Conservation (phyloP, 164 flowering plant genomes). For the Macadamia integrifolia region DNA sequence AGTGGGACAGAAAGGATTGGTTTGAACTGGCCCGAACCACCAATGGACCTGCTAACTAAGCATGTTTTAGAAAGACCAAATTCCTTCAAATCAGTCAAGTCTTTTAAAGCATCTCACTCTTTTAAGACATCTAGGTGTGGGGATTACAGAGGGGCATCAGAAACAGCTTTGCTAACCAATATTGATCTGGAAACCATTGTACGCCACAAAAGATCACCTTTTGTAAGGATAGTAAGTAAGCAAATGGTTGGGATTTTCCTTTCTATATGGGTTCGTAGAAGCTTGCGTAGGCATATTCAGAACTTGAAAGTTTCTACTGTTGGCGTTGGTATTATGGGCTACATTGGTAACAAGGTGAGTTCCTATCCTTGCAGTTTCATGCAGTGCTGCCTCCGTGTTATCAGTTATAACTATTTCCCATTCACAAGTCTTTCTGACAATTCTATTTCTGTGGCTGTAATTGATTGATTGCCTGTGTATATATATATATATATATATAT, state of each 20-base stretch:
- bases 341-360: conserved; percentile 89
- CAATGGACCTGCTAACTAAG: conserved; percentile 55
- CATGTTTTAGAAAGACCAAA: conserved; percentile 48
- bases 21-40: conserved; percentile 91
- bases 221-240: conserved; percentile 86
- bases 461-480: no score
- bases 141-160: conserved; percentile 27
- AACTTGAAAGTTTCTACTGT: conserved; percentile 85
- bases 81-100: conserved; percentile 49
- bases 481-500: no score
- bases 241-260: conserved; percentile 97
- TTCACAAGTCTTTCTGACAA: no score
- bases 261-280: conserved; percentile 88
- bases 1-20: conserved; percentile 79
- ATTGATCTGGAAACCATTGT: conserved; percentile 62
- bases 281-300: conserved; percentile 74
- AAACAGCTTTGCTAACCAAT: conserved; percentile 39
- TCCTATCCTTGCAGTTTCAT: not conserved
- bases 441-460: no score
- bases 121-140: conserved; percentile 39
- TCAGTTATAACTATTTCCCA: no score
- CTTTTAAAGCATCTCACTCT: conserved; percentile 54
- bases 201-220: conserved; percentile 54
- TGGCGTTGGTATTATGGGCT: conserved; percentile 98
- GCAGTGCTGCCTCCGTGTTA: no score